Evolutionary conservation across 331 rosid genomes (phyloP).

Genomic region (Cydonia oblonga): DNA sequence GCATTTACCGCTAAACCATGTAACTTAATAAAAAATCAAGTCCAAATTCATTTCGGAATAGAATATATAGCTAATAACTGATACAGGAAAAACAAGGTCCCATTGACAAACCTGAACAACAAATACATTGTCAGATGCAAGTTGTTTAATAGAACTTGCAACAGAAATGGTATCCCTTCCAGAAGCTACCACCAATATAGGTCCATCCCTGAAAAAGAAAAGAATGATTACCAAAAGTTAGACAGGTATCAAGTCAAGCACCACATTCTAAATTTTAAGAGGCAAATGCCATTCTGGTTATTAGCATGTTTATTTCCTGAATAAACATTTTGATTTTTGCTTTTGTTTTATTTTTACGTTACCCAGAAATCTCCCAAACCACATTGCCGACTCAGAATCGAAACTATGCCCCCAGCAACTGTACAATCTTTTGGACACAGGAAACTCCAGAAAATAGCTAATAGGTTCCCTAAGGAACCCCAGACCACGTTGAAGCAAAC

Average conservation of each 20-base stretch:
- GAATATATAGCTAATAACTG: constrained; percentile 3
- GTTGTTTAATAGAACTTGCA: constrained; percentile 65
- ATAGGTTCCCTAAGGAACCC: background rate
- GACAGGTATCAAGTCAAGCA: background rate
- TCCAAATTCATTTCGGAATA: background rate
- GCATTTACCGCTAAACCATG: background rate
- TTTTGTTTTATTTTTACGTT: background rate
- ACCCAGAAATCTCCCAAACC: background rate
- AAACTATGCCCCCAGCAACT: background rate
- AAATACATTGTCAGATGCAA: constrained; percentile 70
- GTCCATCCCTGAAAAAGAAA: constrained; percentile 66
- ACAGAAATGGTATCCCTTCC: constrained; percentile 83
- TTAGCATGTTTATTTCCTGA: background rate
- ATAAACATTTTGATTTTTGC: background rate
- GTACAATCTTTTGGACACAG: background rate
- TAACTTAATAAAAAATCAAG: too few species aligned
- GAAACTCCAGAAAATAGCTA: background rate
- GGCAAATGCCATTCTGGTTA: background rate
- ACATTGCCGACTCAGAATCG: background rate
- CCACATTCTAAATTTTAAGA: background rate
- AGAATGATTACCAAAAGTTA: background rate
- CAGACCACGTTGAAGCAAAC: background rate
- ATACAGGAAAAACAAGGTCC: background rate
- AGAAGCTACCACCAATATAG: constrained; percentile 78
- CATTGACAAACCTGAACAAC: constrained; percentile 65